These are phyloP conservation scores for Rhododendron simsii DNA, from an alignment of 148 eudicot genomes.

Conservation along the genomic window DNA sequence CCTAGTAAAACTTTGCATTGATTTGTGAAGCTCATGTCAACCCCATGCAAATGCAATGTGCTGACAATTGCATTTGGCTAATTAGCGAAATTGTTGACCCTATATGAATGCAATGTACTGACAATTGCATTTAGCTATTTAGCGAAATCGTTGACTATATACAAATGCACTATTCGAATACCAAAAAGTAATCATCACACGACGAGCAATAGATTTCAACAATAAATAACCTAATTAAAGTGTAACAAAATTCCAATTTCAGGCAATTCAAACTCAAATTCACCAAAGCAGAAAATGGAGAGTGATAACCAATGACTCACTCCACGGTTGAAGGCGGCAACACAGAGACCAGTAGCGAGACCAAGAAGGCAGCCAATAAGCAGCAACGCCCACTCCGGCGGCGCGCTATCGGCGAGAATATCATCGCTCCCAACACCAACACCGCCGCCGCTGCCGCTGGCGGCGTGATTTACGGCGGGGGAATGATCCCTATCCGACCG, in stretches of 20 bases:
- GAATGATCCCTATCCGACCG: slow-evolving; percentile 21
- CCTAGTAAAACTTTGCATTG: background rate
- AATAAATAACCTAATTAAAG: background rate
- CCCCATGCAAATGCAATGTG: background rate
- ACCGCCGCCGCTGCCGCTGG: background rate
- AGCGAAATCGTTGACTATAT: background rate
- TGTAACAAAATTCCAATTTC: background rate
- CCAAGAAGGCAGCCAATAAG: slow-evolving; percentile 91
- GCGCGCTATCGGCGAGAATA: slow-evolving; percentile 53
- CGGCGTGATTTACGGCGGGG: slow-evolving; percentile 13
- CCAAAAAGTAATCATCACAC: background rate
- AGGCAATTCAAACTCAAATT: background rate
- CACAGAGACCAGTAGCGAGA: slow-evolving; percentile 91
- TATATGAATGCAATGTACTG: background rate
- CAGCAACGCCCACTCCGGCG: slow-evolving; percentile 96
- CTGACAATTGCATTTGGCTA: background rate
- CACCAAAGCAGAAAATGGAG: background rate
- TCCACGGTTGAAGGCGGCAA: slow-evolving; percentile 84
- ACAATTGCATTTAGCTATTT: background rate
- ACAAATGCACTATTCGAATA: background rate
- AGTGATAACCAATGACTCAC: slow-evolving; percentile 25
- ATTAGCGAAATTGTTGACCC: background rate
- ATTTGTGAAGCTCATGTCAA: background rate
- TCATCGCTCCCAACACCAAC: slow-evolving; percentile 36
- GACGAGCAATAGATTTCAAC: background rate